Percentiles rank a stretch among this genome's conserved stretches.
Conservation (phyloP, 2,329 filamentous ascomycete genomes). For the Calonectria leucothoes region DNA sequence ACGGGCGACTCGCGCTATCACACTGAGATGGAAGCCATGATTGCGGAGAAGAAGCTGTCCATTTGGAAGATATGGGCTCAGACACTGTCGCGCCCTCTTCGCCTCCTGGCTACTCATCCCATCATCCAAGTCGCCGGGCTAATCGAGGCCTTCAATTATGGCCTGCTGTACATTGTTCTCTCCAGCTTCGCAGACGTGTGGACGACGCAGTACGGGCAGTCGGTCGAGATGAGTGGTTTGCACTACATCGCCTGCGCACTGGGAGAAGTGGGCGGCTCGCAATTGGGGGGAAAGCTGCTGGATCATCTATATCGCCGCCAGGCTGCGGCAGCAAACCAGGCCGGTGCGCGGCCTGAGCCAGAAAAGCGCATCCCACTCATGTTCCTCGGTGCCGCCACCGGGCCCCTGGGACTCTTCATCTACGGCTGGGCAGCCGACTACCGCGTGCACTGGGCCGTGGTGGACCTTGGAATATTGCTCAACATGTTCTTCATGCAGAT, state of each 20-base stretch:
- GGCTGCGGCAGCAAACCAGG: neutral
- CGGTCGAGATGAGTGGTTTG: conserved; percentile 68
- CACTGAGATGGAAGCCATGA: conserved; percentile 51
- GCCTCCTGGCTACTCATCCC: conserved; percentile 67
- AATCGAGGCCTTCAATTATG: conserved; percentile 70
- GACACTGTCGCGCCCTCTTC: conserved; percentile 66
- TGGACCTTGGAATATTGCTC: conserved; percentile 50
- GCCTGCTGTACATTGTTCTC: conserved; percentile 72
- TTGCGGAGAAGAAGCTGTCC: conserved; percentile 35
- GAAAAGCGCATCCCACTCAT: conserved; percentile 43
- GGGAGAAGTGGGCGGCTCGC: conserved; percentile 69
- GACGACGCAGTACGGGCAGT: conserved; percentile 64
- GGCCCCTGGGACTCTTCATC: conserved; percentile 49
- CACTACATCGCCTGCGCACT: conserved; percentile 73
- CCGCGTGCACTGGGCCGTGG: conserved; percentile 50
- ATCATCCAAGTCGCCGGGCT: conserved; percentile 68
- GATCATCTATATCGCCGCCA: conserved; percentile 49
- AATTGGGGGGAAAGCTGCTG: conserved; percentile 57
- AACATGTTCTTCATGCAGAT: conserved; percentile 48
- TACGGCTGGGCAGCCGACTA: conserved; percentile 58
- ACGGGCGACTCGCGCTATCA: conserved; percentile 45
- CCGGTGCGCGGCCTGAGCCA: conserved; percentile 24
- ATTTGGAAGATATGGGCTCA: conserved; percentile 36
- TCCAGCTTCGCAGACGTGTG: conserved; percentile 72
- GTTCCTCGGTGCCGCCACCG: conserved; percentile 56